phyloP scores from a whole-genome alignment of 2,329 filamentous ascomycete species.

The Colletotrichum sp. region DNA sequence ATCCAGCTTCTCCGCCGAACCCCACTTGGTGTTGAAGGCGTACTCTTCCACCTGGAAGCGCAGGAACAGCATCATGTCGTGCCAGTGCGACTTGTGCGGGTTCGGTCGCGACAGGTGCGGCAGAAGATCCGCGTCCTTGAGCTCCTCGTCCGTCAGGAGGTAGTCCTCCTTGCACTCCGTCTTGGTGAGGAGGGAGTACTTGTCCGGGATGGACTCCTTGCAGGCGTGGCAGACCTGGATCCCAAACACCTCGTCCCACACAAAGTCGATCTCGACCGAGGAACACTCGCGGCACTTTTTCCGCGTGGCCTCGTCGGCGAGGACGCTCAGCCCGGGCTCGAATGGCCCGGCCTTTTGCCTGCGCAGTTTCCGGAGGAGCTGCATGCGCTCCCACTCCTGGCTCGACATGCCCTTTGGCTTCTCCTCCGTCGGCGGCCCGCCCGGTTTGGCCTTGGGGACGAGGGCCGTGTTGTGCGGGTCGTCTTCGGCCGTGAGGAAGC shows the following conservation, averaged over 20 bases:
- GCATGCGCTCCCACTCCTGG: conserved; percentile 87
- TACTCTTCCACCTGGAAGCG: conserved; percentile 95
- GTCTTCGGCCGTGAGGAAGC: conserved; percentile 88
- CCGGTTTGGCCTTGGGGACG: conserved; percentile 44
- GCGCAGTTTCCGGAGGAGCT: conserved; percentile 74
- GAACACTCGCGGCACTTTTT: conserved; percentile 85
- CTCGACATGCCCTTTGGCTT: conserved; percentile 89
- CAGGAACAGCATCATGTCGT: conserved; percentile 98
- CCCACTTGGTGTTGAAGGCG: conserved; percentile 90
- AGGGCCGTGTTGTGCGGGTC: conserved; percentile 87
- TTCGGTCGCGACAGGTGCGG: conserved; percentile 90
- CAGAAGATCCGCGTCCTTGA: conserved; percentile 85
- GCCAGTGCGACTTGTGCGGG: conserved; percentile 94
- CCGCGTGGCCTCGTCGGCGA: conserved; percentile 65
- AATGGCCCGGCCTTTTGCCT: conserved; percentile 80
- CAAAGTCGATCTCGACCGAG: conserved; percentile 88
- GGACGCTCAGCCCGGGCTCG: conserved; percentile 83
- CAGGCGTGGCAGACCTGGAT: conserved; percentile 79
- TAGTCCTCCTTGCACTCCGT: conserved; percentile 97
- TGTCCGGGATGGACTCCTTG: conserved; percentile 89
- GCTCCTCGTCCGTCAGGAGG: conserved; percentile 84
- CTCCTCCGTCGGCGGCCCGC: conserved; percentile 49
- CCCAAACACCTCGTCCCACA: conserved; percentile 86
- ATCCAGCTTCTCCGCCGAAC: conserved; percentile 82
- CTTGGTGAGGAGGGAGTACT: conserved; percentile 94